Percentiles rank a stretch among this genome's conserved stretches.
These are phyloP conservation scores for Elaeagnus macrophylla DNA, from an alignment of 306 rosid species.

Conservation along the genomic window DNA sequence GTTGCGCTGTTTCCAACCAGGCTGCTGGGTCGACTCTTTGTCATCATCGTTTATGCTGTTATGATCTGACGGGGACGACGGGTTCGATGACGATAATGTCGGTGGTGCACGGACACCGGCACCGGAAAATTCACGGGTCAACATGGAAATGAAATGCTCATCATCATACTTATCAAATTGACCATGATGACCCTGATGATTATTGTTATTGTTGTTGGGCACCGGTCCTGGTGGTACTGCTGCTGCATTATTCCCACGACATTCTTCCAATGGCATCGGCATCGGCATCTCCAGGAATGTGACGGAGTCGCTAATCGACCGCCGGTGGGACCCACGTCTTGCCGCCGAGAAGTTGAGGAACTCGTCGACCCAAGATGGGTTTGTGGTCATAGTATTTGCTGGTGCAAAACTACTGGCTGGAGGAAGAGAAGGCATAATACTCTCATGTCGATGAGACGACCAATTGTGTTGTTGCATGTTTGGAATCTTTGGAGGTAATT, in stretches of 20 bases:
- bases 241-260: slow-evolving; percentile 16
- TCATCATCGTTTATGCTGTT: slow-evolving; percentile 56
- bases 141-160: slow-evolving; percentile 42
- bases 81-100: slow-evolving; percentile 51
- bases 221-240: background rate
- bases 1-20: slow-evolving; percentile 13
- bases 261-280: slow-evolving; percentile 31
- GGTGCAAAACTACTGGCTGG: slow-evolving; percentile 16
- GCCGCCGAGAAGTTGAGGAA: slow-evolving; percentile 69
- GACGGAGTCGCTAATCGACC: slow-evolving; percentile 63
- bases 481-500: slow-evolving; percentile 90
- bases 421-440: slow-evolving; percentile 28
- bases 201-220: background rate
- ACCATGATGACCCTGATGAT: too few species aligned
- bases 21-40: slow-evolving; percentile 5
- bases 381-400: slow-evolving; percentile 4
- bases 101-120: slow-evolving; percentile 19
- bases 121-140: slow-evolving; percentile 40
- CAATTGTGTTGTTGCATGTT: slow-evolving; percentile 49
- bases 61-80: slow-evolving; percentile 45
- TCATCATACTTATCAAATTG: slow-evolving; percentile 79
- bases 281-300: slow-evolving; percentile 57
- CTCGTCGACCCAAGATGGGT: slow-evolving; percentile 84
- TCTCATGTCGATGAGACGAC: slow-evolving; percentile 37
- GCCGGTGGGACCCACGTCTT: slow-evolving; percentile 65